phyloP scores from a whole-genome alignment of 805 yeast species.

The Pichia nanzhaoensis region DNA sequence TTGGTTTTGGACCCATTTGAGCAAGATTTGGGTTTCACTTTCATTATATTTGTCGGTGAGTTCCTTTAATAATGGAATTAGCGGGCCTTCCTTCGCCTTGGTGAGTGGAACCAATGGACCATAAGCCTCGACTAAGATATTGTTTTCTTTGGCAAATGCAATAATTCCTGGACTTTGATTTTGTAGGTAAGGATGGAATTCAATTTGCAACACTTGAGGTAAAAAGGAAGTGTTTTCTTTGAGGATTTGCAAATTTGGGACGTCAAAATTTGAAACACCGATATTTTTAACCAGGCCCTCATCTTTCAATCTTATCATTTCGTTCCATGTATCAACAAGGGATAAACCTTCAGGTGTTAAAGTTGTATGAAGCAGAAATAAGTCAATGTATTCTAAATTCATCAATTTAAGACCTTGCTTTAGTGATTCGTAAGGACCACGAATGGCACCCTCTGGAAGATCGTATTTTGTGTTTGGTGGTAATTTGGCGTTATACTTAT shows the following conservation, averaged over 20 bases:
- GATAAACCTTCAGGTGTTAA: constrained; percentile 32
- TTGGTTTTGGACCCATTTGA: constrained; percentile 38
- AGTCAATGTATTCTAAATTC: constrained; percentile 47
- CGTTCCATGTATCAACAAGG: constrained; percentile 41
- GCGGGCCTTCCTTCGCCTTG: constrained; percentile 25
- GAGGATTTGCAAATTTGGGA: constrained; percentile 38
- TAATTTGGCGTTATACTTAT: constrained; percentile 39
- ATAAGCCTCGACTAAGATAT: constrained; percentile 38
- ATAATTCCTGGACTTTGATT: constrained; percentile 48
- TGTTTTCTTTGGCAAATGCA: constrained; percentile 31
- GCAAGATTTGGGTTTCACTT: constrained; percentile 35
- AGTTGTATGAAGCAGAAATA: constrained; percentile 58
- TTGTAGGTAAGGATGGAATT: constrained; percentile 58
- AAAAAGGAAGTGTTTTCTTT: constrained; percentile 32
- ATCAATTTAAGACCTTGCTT: constrained; percentile 40
- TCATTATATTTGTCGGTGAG: constrained; percentile 33
- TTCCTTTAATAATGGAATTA: constrained; percentile 29
- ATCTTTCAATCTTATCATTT: constrained; percentile 41
- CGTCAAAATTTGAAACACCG: constrained; percentile 51
- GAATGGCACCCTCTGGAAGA: constrained; percentile 19
- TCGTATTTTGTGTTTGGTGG: not conserved
- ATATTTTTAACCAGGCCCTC: constrained; percentile 43
- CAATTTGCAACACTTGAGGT: constrained; percentile 60
- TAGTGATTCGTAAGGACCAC: constrained; percentile 42
- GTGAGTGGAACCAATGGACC: constrained; percentile 41